Percentiles rank a stretch among this genome's conserved stretches.
These are phyloP conservation scores for Wallacemonas sp. DNA, from an alignment of 208 protist species.

Conservation along the genomic window DNA sequence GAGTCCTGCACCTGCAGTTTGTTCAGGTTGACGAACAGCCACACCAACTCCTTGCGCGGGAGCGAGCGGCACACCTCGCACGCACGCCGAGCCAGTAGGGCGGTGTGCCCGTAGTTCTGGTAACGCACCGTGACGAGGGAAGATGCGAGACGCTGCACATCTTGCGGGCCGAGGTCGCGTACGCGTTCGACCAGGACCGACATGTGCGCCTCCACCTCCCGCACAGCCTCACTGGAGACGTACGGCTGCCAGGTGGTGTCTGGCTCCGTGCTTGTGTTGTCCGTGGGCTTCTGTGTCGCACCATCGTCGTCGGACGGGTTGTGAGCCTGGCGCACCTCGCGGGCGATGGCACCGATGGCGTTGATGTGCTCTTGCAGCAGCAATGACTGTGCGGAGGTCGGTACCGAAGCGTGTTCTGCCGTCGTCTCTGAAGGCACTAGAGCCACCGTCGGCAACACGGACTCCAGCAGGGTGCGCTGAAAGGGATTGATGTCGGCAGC, in stretches of 20 bases:
- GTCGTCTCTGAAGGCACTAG: not conserved
- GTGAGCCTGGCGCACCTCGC: not conserved
- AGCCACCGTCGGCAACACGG: constrained; percentile 11
- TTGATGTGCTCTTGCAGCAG: constrained; percentile 19
- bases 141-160: constrained; percentile 48
- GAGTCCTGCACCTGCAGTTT: constrained; percentile 80
- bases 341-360: not conserved
- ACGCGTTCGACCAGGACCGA: constrained; percentile 49
- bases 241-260: not conserved
- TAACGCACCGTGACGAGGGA: constrained; percentile 64
- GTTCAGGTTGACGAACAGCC: constrained; percentile 75
- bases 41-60: constrained; percentile 42
- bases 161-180: constrained; percentile 48
- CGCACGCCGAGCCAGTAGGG: constrained; percentile 64
- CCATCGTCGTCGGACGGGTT: too few relatives aligned
- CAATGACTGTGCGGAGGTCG: not conserved
- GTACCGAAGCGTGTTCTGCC: not conserved
- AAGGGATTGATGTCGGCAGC: constrained; percentile 38
- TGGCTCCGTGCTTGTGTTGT: too few relatives aligned
- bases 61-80: constrained; percentile 72
- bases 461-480: constrained; percentile 53
- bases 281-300: too few relatives aligned
- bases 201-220: constrained; percentile 43
- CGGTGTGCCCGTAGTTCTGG: constrained; percentile 67
- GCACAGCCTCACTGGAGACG: constrained; percentile 20